Percentiles rank a stretch among this genome's conserved stretches.
Conservation (phyloP, 1,139 yeast genomes). For the Citeromyces hawaiiensis region DNA sequence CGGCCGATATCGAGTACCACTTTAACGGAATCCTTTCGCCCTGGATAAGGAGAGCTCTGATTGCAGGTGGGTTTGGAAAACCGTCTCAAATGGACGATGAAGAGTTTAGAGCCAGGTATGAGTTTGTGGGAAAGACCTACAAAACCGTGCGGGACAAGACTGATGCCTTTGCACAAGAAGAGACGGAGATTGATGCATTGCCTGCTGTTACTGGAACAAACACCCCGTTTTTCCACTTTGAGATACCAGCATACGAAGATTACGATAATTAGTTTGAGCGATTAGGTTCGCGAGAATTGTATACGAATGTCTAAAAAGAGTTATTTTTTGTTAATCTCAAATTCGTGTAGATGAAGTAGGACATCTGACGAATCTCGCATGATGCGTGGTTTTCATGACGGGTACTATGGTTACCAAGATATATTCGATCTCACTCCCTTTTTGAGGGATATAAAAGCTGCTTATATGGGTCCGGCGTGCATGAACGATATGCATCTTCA, state of each 20-base stretch:
- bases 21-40: constrained; percentile 77
- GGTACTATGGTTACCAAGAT: too few species aligned
- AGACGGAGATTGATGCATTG: constrained; percentile 3
- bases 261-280: constrained; percentile 10
- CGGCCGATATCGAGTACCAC: constrained; percentile 79
- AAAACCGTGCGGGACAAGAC: constrained; percentile 1
- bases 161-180: constrained; percentile 2
- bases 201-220: constrained; percentile 55
- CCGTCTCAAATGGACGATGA: constrained; percentile 3
- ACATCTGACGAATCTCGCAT: too few species aligned
- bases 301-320: too few species aligned
- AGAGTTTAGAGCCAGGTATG: constrained; percentile 3
- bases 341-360: too few species aligned
- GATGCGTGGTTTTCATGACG: too few species aligned
- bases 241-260: constrained; percentile 57
- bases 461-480: too few species aligned
- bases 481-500: too few species aligned
- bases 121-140: constrained; percentile 3
- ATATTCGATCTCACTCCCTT: too few species aligned
- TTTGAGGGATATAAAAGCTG: too few species aligned
- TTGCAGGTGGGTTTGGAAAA: constrained; percentile 70
- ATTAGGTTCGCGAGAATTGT: too few species aligned
- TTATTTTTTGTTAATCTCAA: not conserved
- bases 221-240: constrained; percentile 80
- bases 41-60: constrained; percentile 72